Evolutionary conservation across 2,329 filamentous ascomycete genomes (phyloP), one percentile per base, ranked within the genome.

Genomic region (Neofusicoccum umdonicola): DNA sequence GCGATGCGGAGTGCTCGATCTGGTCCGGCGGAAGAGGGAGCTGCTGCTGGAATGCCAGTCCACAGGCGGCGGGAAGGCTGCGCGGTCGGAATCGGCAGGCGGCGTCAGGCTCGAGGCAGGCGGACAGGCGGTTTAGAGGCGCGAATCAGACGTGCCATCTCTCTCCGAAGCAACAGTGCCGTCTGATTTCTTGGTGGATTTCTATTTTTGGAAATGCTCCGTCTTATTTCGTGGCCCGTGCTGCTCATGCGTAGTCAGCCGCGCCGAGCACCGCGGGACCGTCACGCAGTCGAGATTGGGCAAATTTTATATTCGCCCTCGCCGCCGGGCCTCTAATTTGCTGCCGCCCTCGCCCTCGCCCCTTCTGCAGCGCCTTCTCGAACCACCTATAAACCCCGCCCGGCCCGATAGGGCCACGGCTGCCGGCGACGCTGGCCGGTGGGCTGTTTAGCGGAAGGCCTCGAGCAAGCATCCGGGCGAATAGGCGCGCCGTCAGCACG

Each of bases 151-250:
- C 22, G 45, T 45, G 63, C 62, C 63, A 65, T 61, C 39, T 39
- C 61, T 44, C 61, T 51, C 61, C 37, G 48, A 54, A 63, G 61
- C 61, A 54, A 39, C 39, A 44, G 39, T 52, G 11, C 61, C 47
- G 61, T 63, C 61, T 63, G 61, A 63, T 63, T 63, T 63, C 61
- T 60, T 60, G 56, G 56, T 60, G 56, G 56, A 60, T 42, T 60
- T 60, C 56, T 60, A 60, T 60, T 60, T 60, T 60, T 60, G 56
- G 56, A 45, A 44, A 54, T 54, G 37, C 61, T 63, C 63, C 54
- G 63, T 65, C 63, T 65, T 58, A 65, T 60, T 37, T 54, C 6
- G 22, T 61, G 63, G 56, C 54, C 39, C 54, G 63, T 52, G 61
- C 47, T 19, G 48, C 61, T 51, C 47, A 52, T 52, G 47, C 44